Conservation (phyloP, 345 rosid genomes). For the Pseudoturritis turrita region DNA sequence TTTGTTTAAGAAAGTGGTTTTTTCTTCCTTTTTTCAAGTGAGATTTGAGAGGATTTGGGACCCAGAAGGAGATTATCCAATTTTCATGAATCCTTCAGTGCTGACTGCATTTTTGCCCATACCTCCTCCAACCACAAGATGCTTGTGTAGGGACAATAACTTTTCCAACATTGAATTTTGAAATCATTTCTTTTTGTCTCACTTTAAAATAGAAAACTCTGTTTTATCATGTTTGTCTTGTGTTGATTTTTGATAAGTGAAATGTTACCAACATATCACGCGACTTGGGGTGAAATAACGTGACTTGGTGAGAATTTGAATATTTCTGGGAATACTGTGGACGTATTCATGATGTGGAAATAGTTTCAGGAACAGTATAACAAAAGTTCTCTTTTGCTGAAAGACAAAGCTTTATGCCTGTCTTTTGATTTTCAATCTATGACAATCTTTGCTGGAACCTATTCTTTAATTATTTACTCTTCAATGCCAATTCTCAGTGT, state of each 20-base stretch:
- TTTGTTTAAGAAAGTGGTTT: slow-evolving; percentile 11
- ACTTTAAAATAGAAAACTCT: neutral
- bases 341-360: neutral
- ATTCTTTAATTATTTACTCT: too few relatives aligned
- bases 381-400: too few relatives aligned
- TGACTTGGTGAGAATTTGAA: neutral
- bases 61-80: slow-evolving; percentile 24
- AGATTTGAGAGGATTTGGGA: slow-evolving; percentile 25
- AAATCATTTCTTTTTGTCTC: slow-evolving; percentile 3
- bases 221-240: neutral
- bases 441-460: too few relatives aligned
- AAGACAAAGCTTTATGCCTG: too few relatives aligned
- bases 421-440: too few relatives aligned
- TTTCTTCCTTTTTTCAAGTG: neutral
- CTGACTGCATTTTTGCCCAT: slow-evolving; percentile 13
- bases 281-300: neutral
- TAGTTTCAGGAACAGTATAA: too few relatives aligned
- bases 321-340: neutral
- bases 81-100: slow-evolving; percentile 18
- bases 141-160: slow-evolving; percentile 26
- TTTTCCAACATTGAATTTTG: slow-evolving; percentile 6
- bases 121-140: slow-evolving; percentile 25
- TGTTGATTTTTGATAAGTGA: slow-evolving; percentile 11
- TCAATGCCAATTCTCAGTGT: too few relatives aligned
- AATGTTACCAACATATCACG: neutral